Percentiles rank a stretch among this genome's conserved stretches.
Conservation (phyloP, 2,329 filamentous ascomycete genomes). For the Pseudogymnoascus sp. region DNA sequence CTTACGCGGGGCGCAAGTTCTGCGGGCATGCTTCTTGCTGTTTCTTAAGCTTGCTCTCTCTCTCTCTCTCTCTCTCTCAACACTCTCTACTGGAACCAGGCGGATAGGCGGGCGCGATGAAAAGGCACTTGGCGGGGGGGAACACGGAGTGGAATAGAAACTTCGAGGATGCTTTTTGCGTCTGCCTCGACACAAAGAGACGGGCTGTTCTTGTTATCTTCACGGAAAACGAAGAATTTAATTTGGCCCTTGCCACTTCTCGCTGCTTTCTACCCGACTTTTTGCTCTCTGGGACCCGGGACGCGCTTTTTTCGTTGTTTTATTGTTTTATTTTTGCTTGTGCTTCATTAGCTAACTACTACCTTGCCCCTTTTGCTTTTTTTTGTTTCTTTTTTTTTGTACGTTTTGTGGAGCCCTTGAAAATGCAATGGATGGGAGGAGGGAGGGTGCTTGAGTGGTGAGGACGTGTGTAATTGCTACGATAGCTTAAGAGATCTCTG, state of each 20-base stretch:
- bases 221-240: slow-evolving; percentile 6
- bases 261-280: neutral
- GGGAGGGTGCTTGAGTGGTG: slow-evolving; percentile 4
- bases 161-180: neutral
- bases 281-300: neutral
- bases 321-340: slow-evolving; percentile 4
- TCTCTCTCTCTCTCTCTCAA: neutral
- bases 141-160: slow-evolving; percentile 1
- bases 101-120: slow-evolving; percentile 2
- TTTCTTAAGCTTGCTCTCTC: slow-evolving; percentile 1
- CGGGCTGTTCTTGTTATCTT: slow-evolving; percentile 6
- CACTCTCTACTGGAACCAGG: slow-evolving; percentile 5
- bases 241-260: slow-evolving; percentile 5
- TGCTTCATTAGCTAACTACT: slow-evolving; percentile 5
- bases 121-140: neutral
- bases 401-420: slow-evolving; percentile 6
- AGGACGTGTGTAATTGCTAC: slow-evolving; percentile 6
- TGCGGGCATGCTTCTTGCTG: slow-evolving; percentile 1
- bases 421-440: slow-evolving; percentile 5
- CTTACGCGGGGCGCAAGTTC: slow-evolving; percentile 6
- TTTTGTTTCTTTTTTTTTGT: slow-evolving; percentile 3
- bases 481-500: slow-evolving; percentile 6
- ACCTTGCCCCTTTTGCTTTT: neutral
- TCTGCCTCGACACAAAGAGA: neutral
- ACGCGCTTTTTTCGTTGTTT: neutral